A percentile compares a stretch with the other conserved stretches of the same genome.
Evolutionary conservation across 2,329 filamentous ascomycete species (phyloP).

Genomic region (Sclerotinia sclerotiorum): DNA sequence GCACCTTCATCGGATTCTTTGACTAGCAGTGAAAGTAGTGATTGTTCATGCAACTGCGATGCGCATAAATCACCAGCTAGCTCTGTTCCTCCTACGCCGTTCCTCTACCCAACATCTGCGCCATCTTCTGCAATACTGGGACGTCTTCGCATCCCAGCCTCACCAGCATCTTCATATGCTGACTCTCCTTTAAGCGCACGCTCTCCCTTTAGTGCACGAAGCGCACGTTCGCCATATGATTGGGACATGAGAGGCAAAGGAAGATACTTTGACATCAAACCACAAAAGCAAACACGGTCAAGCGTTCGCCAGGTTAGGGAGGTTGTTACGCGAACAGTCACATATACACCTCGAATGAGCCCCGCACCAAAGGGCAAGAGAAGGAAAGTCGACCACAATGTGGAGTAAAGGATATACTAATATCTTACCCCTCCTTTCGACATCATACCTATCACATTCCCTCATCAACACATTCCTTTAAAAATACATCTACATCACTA

Average conservation of each 20-base stretch:
- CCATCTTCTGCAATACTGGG: constrained; percentile 56
- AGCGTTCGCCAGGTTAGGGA: constrained; percentile 74
- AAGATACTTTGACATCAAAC: constrained; percentile 58
- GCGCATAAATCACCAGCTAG: constrained; percentile 55
- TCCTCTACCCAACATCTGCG: constrained; percentile 60
- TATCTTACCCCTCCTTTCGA: constrained; percentile 10
- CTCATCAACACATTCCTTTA: constrained; percentile 1
- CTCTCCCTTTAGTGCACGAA: constrained; percentile 71
- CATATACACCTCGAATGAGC: constrained; percentile 82
- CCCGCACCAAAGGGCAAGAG: constrained; percentile 91
- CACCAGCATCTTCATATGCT: constrained; percentile 64
- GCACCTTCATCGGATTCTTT: constrained; percentile 43
- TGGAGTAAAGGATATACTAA: constrained; percentile 41
- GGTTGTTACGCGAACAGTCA: constrained; percentile 91
- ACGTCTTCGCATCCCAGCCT: constrained; percentile 74
- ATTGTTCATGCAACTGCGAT: constrained; percentile 59
- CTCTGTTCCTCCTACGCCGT: constrained; percentile 55
- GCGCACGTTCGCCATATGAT: constrained; percentile 70
- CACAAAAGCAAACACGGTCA: constrained; percentile 57
- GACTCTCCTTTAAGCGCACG: constrained; percentile 59
- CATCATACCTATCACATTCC: not conserved
- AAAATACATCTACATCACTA: constrained; percentile 21
- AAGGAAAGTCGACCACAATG: constrained; percentile 59
- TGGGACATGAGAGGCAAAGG: constrained; percentile 73
- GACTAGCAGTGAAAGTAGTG: constrained; percentile 47